A percentile compares a stretch with the other conserved stretches of the same genome.
phyloP scores from a whole-genome alignment of 108 stramenopile genomes.

The Cyclotella kingstonii region DNA sequence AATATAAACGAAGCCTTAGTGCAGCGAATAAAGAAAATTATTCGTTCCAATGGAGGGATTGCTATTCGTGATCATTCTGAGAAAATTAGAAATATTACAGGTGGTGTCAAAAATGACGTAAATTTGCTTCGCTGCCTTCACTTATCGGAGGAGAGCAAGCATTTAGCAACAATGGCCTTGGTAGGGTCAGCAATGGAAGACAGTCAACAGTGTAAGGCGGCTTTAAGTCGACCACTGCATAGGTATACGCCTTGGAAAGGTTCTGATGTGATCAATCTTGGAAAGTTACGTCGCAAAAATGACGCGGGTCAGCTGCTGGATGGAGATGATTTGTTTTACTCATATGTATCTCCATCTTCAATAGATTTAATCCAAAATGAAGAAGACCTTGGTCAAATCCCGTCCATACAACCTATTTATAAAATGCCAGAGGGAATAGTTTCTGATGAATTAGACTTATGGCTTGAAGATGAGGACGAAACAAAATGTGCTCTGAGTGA shows the following conservation, averaged over 20 bases:
- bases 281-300: constrained; percentile 59
- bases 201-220: neutral
- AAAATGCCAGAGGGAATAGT: constrained; percentile 28
- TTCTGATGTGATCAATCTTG: constrained; percentile 45
- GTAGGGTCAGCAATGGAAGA: constrained; percentile 20
- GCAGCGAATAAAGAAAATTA: constrained; percentile 52
- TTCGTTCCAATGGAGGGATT: constrained; percentile 67
- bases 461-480: constrained; percentile 12
- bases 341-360: constrained; percentile 8
- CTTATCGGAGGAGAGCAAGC: constrained; percentile 61
- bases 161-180: constrained; percentile 56
- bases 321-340: constrained; percentile 74
- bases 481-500: constrained; percentile 47
- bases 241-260: constrained; percentile 68
- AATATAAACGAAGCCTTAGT: constrained; percentile 55
- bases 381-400: constrained; percentile 25
- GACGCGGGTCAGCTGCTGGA: constrained; percentile 49
- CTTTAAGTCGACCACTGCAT: constrained; percentile 51
- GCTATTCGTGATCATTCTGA: constrained; percentile 56
- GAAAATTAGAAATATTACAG: constrained; percentile 9
- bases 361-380: neutral
- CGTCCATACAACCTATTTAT: constrained; percentile 46
- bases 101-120: constrained; percentile 37
- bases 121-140: constrained; percentile 49
- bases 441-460: neutral